A percentile compares a stretch with the other conserved stretches of the same genome.
Conservation (phyloP, 1,284 basidiomycete genomes). For the Rhodotorula sp. region DNA sequence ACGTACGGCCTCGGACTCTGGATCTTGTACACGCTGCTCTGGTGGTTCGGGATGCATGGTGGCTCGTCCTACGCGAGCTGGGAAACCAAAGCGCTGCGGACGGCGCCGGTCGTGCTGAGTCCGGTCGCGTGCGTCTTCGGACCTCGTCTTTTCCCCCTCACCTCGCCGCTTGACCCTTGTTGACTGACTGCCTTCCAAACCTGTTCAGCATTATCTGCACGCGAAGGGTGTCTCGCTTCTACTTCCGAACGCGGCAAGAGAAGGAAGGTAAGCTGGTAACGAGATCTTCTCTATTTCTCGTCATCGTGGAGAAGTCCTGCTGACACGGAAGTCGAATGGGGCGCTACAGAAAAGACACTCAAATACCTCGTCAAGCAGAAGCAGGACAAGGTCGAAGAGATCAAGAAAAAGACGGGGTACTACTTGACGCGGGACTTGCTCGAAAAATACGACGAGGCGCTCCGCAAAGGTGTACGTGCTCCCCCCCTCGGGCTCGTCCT, state of each 20-base stretch:
- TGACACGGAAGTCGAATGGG: neutral
- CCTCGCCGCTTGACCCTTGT: neutral
- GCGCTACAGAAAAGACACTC: conserved; percentile 65
- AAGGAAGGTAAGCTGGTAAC: conserved; percentile 68
- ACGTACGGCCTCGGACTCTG: conserved; percentile 77
- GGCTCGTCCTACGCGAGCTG: neutral
- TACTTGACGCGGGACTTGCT: conserved; percentile 86
- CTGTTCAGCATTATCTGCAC: conserved; percentile 70
- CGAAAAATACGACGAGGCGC: conserved; percentile 78
- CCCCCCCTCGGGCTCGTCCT: conserved; percentile 16
- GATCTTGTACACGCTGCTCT: conserved; percentile 73
- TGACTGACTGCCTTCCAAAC: neutral
- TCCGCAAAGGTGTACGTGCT: conserved; percentile 27
- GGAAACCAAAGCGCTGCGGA: conserved; percentile 48
- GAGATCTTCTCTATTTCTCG: neutral
- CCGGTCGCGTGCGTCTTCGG: conserved; percentile 70
- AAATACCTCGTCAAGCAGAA: conserved; percentile 73
- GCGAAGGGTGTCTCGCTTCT: conserved; percentile 76
- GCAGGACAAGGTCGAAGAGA: conserved; percentile 84
- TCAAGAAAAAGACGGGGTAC: conserved; percentile 96
- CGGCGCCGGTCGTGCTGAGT: conserved; percentile 59
- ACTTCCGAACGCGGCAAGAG: conserved; percentile 79
- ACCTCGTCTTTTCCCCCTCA: no score
- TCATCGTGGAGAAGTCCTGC: no score
- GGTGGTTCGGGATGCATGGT: conserved; percentile 61